Base-by-base conservation (phyloP, 768 basidiomycete species). In the Boletus coccyginus region DNA sequence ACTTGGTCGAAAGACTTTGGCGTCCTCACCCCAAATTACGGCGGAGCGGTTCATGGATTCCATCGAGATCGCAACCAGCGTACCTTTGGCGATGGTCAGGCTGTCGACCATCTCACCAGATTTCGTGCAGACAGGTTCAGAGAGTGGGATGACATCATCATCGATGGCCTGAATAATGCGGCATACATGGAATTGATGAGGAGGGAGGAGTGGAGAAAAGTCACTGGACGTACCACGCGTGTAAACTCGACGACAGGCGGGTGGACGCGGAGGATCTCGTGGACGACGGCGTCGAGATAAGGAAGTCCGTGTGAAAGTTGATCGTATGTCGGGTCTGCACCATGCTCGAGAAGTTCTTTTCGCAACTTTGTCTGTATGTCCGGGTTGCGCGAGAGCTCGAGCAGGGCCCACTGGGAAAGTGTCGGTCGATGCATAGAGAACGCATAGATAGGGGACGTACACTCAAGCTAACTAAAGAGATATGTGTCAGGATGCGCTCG, bases 121-220 rank as follows among this genome's bases (percentile, higher is more conserved):
- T 2, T 69, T 57, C 0, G 78, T 79, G 16, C 60, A 65, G 17
- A 85, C 61, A 5, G 84, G 82, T 4, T 64, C 61, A 3, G 73
- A 74, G 16, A 88, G 76, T 0, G 85, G 86, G 14, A 90, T 74
- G 2, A 84, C 65, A 53, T 85, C 81, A 60, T 87, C 84, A 57
- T 78, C 69, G 2, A 65, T 59, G 0, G 81, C 78, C 76, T 83
- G 53, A 29, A 21, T 13, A 35, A 35, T 14, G 35, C 35, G 1
- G 14, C 5, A 36, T 16, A 36, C 1, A 36, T 2, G n/a, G 12
- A 19, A 3, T 7, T 41, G 11, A 19, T 19, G 14, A 36, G 14
- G 40, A 41, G 40, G 11, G 40, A 12, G 40, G 10, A 10, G 40
- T 41, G n/a, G 11, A 12, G n/a, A 12, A 7, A 31, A 0, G 10